Conservation (phyloP, 177 flowering plant species). For the Telopea speciosissima region DNA sequence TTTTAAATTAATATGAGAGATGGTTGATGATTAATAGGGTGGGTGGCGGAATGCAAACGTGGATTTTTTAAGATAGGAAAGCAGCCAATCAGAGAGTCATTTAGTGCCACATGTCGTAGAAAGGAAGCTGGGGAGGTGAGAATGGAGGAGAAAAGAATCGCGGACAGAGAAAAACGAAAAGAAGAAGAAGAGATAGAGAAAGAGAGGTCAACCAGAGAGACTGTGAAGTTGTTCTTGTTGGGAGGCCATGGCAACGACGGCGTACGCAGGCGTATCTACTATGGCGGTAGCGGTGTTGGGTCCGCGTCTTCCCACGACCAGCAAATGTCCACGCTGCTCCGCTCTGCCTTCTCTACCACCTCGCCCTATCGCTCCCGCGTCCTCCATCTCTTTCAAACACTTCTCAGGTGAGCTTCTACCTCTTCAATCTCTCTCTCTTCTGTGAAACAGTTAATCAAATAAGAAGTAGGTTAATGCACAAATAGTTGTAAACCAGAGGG, state of each 20-base stretch:
- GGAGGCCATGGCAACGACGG: constrained; percentile 21
- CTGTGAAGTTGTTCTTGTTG: constrained; percentile 4
- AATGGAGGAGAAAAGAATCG: constrained; percentile 9
- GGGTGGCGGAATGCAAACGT: not conserved
- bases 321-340: constrained; percentile 25
- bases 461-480: not conserved
- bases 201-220: constrained; percentile 7
- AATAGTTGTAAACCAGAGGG: not conserved
- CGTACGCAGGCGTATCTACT: constrained; percentile 32
- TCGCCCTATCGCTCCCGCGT: constrained; percentile 19
- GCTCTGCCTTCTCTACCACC: constrained; percentile 43
- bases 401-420: constrained; percentile 32
- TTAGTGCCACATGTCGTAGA: constrained; percentile 22
- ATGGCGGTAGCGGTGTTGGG: constrained; percentile 34
- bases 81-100: constrained; percentile 18
- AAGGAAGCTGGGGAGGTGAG: not conserved
- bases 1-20: too few species aligned
- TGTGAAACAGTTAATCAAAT: not conserved
- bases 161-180: too few species aligned
- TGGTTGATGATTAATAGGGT: too few species aligned
- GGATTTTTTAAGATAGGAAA: constrained; percentile 22
- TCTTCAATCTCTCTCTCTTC: not conserved
- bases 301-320: constrained; percentile 28
- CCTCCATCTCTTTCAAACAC: constrained; percentile 22
- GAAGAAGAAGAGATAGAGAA: not conserved